Evolutionary conservation across 2,329 filamentous ascomycete species (phyloP).

Genomic region (Talaromyces sp.): DNA sequence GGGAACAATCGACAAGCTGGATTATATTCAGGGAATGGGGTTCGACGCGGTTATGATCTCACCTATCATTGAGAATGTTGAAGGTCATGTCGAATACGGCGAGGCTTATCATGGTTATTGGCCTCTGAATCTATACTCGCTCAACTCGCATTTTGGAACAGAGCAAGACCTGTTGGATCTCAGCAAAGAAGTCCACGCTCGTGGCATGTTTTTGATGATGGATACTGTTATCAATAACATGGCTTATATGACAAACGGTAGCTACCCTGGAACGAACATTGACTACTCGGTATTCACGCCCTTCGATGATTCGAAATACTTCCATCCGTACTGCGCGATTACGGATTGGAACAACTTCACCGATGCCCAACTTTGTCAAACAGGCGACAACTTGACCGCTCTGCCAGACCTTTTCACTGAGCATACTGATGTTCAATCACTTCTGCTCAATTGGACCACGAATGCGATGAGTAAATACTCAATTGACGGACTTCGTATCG

Average conservation of each 20-base stretch:
- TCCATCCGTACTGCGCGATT: slow-evolving; percentile 32
- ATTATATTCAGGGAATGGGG: slow-evolving; percentile 55
- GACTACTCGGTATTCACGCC: slow-evolving; percentile 30
- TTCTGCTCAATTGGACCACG: slow-evolving; percentile 45
- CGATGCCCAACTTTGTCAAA: slow-evolving; percentile 21
- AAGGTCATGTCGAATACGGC: slow-evolving; percentile 42
- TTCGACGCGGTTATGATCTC: slow-evolving; percentile 53
- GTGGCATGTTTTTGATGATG: slow-evolving; percentile 57
- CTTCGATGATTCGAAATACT: slow-evolving; percentile 36
- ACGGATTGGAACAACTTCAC: slow-evolving; percentile 37
- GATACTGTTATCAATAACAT: slow-evolving; percentile 57
- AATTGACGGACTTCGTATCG: slow-evolving; percentile 55
- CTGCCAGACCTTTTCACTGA: slow-evolving; percentile 54
- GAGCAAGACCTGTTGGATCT: slow-evolving; percentile 51
- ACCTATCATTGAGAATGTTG: slow-evolving; percentile 46
- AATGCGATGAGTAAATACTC: slow-evolving; percentile 47
- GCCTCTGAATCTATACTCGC: slow-evolving; percentile 49
- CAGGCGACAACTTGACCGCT: slow-evolving; percentile 43
- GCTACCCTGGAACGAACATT: slow-evolving; percentile 25
- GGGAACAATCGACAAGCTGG: slow-evolving; percentile 51
- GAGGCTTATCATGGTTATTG: slow-evolving; percentile 57
- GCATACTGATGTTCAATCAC: slow-evolving; percentile 39
- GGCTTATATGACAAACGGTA: slow-evolving; percentile 36
- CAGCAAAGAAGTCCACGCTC: slow-evolving; percentile 47
- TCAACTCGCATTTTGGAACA: slow-evolving; percentile 56